Evolutionary conservation across 2,329 filamentous ascomycete genomes (phyloP), one percentile per base, ranked within the genome.

Genomic region (Talaromyces sp.): DNA sequence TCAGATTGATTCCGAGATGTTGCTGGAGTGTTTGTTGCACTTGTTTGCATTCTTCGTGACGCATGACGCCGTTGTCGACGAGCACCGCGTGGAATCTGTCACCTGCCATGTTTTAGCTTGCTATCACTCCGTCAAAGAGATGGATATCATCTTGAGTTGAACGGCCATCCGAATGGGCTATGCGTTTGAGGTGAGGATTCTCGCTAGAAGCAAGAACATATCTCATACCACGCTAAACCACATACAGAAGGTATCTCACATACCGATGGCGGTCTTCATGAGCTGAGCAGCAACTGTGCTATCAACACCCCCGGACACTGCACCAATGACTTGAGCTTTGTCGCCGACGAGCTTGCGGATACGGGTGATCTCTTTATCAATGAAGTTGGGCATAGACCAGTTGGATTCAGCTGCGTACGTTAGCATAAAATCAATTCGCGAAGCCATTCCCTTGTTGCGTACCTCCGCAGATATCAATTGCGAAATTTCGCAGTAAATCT

Each of bases 1-100:
- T 96, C 2, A 97, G 80, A 73, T 96, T 94, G 73, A 97, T 95
- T 1, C 89, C 89, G 0, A 97, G 83, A 64, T 94, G 86, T 67
- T 91, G 73, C 1, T 81, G 81, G 2, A 97, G 82, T 0, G 85
- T 92, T 73, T 91, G 79, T 74, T 96, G 87, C 54, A 97, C 94
- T 67, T 87, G 80, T 64, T 86, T 77, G 64, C 88, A 91, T 74
- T 97, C 94, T 69, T 96, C 87, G 31, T 94, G 80, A 39, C 94
- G 85, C 82, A 99, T 86, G 54, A 91, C 80, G 62, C 90, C 91
- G 64, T 89, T 96, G 76, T 97, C 87, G 7, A 97, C 85, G 19
- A 96, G 82, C 3, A 95, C 84, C 15, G 91, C 90, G 65, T 92
- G 83, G 78, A 96, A 95, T 13, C 48, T 33, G 33, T 52, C 48